Base-by-base conservation (phyloP, 176 grass and related monocot genomes). In the Carex parvula region DNA sequence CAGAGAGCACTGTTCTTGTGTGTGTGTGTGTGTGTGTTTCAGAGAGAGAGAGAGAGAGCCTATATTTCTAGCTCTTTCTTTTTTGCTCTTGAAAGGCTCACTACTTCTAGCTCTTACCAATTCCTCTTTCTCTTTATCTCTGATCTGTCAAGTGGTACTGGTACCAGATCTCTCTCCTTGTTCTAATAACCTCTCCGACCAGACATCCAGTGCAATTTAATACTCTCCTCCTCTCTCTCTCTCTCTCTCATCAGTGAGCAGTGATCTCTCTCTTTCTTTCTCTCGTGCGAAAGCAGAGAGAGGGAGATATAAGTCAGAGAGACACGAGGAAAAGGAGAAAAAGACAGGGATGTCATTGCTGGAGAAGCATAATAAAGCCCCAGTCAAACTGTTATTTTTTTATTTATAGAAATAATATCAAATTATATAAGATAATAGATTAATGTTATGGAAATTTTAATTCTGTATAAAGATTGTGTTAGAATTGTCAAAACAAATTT, bases 191-290 rank as follows among this genome's bases (percentile, higher is more conserved):
- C 35, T 42, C 67, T 70, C 67, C 67, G 67, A 70, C 67, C 53
- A 26, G n/a, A 74, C 44, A 74, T 74, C 70, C 70, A 74, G 44
- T 53, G 44, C 44, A 73, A 73, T 52, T 74, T 74, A 73, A 50
- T 73, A 73, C 41, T 72, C 18, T 50, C 8, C 21, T 18, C n/a
- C n/a, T n/a, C n/a, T n/a, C n/a, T 73, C 70, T 50, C 3, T 73
- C 18, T 61, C 59, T 20, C 18, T 24, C n/a, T 62, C 18, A 39
- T 6, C 37, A 39, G 37, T 39, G 37, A 39, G 4, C 37, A 39
- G 0, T 39, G 37, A 39, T 39, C 37, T 39, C 37, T 39, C 37
- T 39, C 37, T 39, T 39, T 72, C 37, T 46, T 16, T 74, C 41
- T 74, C 70, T 74, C 70, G 70, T 74, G 70, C 70, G 20, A 74